These are phyloP conservation scores for Thalassiosira hispida DNA, from an alignment of 352 stramenopile genomes.

Conservation along the genomic window DNA sequence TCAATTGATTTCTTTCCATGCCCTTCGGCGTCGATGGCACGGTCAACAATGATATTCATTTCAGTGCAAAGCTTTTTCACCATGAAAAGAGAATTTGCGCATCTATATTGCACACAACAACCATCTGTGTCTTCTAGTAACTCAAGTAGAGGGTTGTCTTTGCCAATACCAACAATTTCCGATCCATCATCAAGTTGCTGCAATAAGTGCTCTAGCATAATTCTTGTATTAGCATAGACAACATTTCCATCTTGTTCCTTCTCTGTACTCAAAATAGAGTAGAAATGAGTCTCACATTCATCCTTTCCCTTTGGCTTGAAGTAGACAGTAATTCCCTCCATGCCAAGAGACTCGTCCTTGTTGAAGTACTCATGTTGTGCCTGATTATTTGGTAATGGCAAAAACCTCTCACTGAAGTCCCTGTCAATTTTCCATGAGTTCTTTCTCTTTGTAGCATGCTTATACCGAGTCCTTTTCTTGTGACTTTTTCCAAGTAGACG, in stretches of 20 bases:
- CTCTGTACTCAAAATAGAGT: not conserved
- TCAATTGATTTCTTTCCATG: not conserved
- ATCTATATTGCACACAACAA: constrained; percentile 1
- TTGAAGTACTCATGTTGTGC: constrained; percentile 3
- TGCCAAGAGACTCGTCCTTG: not conserved
- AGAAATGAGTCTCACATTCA: not conserved
- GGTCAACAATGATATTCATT: constrained; percentile 4
- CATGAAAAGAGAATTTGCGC: not conserved
- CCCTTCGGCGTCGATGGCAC: not conserved
- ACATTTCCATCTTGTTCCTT: constrained; percentile 1
- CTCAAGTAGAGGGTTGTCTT: not conserved
- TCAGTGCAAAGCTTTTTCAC: not conserved
- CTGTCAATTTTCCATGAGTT: not conserved
- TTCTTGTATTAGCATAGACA: constrained; percentile 11
- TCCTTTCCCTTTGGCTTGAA: not conserved
- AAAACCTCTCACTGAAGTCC: not conserved
- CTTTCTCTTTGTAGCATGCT: not conserved
- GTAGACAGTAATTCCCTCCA: constrained; percentile 8
- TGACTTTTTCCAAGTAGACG: not conserved
- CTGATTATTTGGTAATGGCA: not conserved
- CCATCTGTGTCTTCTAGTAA: constrained; percentile 3
- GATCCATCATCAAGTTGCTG: not conserved
- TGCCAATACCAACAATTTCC: not conserved
- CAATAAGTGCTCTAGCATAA: not conserved
- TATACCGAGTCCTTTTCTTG: not conserved